These are phyloP conservation scores for Kingdonia uniflora DNA, from an alignment of 164 flowering plant species.

Conservation along the genomic window DNA sequence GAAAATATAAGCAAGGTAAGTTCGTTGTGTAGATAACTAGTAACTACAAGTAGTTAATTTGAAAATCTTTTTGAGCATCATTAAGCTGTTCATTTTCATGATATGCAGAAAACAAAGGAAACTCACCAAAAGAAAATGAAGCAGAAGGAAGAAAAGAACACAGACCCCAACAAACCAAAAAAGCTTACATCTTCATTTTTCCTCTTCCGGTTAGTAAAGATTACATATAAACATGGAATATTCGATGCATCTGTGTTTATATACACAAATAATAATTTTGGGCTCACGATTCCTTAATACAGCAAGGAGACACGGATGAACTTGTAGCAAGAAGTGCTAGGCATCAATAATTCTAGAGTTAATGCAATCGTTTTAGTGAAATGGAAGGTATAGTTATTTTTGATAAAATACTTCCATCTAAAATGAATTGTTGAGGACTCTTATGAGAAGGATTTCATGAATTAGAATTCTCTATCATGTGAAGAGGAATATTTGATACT, in stretches of 20 bases:
- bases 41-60: too few relatives aligned
- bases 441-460: too few relatives aligned
- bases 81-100: neutral
- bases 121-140: conserved; percentile 47
- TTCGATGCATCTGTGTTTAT: too few relatives aligned
- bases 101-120: conserved; percentile 56
- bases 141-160: conserved; percentile 25
- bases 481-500: too few relatives aligned
- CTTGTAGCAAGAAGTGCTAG: conserved; percentile 49
- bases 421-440: too few relatives aligned
- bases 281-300: conserved; percentile 7
- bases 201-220: conserved; percentile 42
- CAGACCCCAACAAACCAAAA: conserved; percentile 87
- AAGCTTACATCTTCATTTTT: conserved; percentile 82
- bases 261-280: too few relatives aligned
- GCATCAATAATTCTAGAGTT: conserved; percentile 45
- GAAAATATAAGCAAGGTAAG: conserved; percentile 68
- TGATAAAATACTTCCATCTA: too few relatives aligned
- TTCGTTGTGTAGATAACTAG: neutral
- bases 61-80: too few relatives aligned
- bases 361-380: conserved; percentile 69
- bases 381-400: conserved; percentile 57
- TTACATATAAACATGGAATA: too few relatives aligned
- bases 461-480: too few relatives aligned
- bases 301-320: conserved; percentile 73